phyloP scores from a whole-genome alignment of 192 early-diverging fungal genomes.

The Linnemannia exigua region DNA sequence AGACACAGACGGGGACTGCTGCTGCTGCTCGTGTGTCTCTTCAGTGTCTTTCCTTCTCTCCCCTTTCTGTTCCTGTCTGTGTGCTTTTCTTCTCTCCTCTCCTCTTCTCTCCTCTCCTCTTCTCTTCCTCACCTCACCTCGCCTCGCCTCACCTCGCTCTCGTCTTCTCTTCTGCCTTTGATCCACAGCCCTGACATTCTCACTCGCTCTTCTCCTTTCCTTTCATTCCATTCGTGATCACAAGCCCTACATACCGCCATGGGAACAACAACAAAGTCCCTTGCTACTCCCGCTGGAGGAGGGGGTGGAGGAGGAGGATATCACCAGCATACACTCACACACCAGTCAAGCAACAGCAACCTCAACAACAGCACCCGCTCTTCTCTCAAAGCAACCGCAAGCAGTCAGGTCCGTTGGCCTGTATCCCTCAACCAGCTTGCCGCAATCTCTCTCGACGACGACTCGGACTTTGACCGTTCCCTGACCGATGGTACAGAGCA shows the following conservation, averaged over 20 bases:
- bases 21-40: neutral
- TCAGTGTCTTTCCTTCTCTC: neutral
- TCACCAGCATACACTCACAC: neutral
- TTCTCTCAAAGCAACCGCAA: constrained; percentile 31
- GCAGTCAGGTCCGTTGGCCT: constrained; percentile 47
- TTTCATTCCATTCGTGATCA: neutral
- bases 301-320: neutral
- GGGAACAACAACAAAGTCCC: neutral
- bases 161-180: neutral
- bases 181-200: neutral
- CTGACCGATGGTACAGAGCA: constrained; percentile 48
- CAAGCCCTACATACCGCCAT: neutral
- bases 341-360: neutral
- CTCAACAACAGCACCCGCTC: constrained; percentile 15
- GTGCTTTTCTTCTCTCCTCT: neutral
- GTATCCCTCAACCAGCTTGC: constrained; percentile 56
- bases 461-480: constrained; percentile 55
- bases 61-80: neutral
- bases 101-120: neutral
- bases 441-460: constrained; percentile 50
- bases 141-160: too few relatives aligned
- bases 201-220: neutral
- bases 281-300: neutral
- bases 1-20: too few relatives aligned
- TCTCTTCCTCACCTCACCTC: neutral